A percentile compares a stretch with the other conserved stretches of the same genome.
Evolutionary conservation across 192 early-diverging fungal genomes (phyloP).

Genomic region (Pilobolus umbonatus): DNA sequence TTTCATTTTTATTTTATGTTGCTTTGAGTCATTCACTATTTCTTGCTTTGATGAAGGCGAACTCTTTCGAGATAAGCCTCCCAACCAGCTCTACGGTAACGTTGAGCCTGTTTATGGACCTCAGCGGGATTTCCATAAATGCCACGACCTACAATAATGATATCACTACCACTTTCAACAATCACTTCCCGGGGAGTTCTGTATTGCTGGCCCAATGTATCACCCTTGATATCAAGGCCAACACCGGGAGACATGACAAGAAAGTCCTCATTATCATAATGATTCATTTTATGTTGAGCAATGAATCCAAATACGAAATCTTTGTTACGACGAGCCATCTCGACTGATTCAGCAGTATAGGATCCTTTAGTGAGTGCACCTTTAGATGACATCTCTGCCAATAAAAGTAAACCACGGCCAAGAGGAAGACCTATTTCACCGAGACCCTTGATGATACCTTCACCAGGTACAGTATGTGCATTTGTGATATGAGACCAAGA

Average conservation of each 20-base stretch:
- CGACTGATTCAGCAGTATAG: conserved; percentile 83
- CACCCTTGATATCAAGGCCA: conserved; percentile 73
- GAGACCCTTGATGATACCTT: conserved; percentile 92
- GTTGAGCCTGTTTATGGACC: conserved; percentile 64
- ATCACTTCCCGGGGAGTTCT: conserved; percentile 87
- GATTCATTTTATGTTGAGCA: conserved; percentile 63
- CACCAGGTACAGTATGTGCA: conserved; percentile 91
- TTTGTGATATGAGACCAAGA: conserved; percentile 96
- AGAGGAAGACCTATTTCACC: conserved; percentile 81
- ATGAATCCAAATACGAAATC: conserved; percentile 98
- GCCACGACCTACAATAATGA: conserved; percentile 97
- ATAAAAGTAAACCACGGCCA: conserved; percentile 75
- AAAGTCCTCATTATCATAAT: conserved; percentile 71
- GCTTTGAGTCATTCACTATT: not conserved
- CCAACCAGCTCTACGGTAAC: conserved; percentile 95
- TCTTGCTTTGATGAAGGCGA: conserved; percentile 1
- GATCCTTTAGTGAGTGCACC: conserved; percentile 79
- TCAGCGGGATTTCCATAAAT: conserved; percentile 88
- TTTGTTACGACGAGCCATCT: conserved; percentile 77
- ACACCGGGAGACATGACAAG: conserved; percentile 96
- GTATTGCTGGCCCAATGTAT: conserved; percentile 94
- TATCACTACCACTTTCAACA: conserved; percentile 78
- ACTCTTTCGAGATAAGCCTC: conserved; percentile 68
- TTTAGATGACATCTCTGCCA: conserved; percentile 96
- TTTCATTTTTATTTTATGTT: conserved; percentile 1